Evolutionary conservation across 352 stramenopile genomes (phyloP).

Genomic region (Pythium insidiosum): DNA sequence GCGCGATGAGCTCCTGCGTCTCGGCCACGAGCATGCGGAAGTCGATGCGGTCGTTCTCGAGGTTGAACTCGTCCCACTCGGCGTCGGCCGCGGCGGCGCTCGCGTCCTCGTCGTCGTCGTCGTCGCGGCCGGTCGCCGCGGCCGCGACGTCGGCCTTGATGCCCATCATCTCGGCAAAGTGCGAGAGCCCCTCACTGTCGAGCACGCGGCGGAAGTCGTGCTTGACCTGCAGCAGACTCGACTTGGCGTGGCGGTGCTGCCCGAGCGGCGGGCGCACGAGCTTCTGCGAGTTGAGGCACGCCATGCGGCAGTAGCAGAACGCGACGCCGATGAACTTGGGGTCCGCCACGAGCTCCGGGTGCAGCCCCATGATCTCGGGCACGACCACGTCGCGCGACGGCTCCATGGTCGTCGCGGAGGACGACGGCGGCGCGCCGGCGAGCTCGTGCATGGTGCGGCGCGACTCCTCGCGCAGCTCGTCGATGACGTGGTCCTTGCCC

Average conservation of each 20-base stretch:
- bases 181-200: constrained; percentile 59
- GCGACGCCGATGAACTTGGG: constrained; percentile 72
- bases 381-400: constrained; percentile 26
- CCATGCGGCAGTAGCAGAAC: constrained; percentile 74
- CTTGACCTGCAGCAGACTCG: constrained; percentile 78
- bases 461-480: constrained; percentile 49
- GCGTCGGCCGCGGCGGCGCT: constrained; percentile 27
- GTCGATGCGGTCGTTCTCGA: constrained; percentile 84
- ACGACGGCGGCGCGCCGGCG: neutral
- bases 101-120: constrained; percentile 11
- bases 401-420: neutral
- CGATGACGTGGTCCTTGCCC: constrained; percentile 59
- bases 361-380: constrained; percentile 69
- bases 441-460: constrained; percentile 16
- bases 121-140: neutral
- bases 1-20: constrained; percentile 47
- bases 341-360: constrained; percentile 65
- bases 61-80: constrained; percentile 83
- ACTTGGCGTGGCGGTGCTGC: constrained; percentile 49
- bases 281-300: constrained; percentile 79
- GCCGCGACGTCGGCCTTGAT: constrained; percentile 28
- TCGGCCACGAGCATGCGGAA: constrained; percentile 71
- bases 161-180: constrained; percentile 73
- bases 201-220: constrained; percentile 73
- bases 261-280: constrained; percentile 47